phyloP scores from a whole-genome alignment of 345 rosid species.

The Linum trigynum region DNA sequence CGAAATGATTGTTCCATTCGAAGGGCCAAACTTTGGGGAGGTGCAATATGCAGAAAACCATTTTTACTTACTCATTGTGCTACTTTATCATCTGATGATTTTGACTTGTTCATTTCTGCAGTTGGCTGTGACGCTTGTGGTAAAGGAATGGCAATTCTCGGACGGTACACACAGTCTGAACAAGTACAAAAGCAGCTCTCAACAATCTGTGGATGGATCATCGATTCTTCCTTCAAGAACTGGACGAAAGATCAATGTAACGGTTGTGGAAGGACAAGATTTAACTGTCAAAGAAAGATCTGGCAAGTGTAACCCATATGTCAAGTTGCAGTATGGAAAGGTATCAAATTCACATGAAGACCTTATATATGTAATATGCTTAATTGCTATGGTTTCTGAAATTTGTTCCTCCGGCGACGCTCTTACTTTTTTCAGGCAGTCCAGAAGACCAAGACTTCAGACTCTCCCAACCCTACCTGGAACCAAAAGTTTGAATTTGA shows the following conservation, averaged over 20 bases:
- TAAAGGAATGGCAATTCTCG: slow-evolving; percentile 96
- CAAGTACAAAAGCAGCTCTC: slow-evolving; percentile 32
- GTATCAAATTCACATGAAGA: slow-evolving; percentile 12
- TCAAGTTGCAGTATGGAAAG: slow-evolving; percentile 91
- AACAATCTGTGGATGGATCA: slow-evolving; percentile 40
- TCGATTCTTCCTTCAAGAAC: slow-evolving; percentile 49
- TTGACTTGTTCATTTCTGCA: slow-evolving; percentile 15
- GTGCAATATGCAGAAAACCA: slow-evolving; percentile 26
- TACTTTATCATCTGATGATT: too few species aligned
- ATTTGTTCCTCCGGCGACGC: background rate
- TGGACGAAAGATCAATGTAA: slow-evolving; percentile 59
- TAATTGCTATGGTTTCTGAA: background rate
- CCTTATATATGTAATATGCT: background rate
- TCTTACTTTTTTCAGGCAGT: slow-evolving; percentile 30
- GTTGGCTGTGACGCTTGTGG: slow-evolving; percentile 65
- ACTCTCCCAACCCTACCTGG: slow-evolving; percentile 46
- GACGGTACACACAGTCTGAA: slow-evolving; percentile 71
- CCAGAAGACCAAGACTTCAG: slow-evolving; percentile 58
- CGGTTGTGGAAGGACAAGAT: slow-evolving; percentile 59
- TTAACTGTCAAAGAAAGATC: slow-evolving; percentile 46
- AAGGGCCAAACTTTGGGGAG: slow-evolving; percentile 69
- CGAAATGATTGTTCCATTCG: slow-evolving; percentile 87
- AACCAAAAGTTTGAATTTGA: slow-evolving; percentile 75
- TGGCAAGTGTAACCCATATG: slow-evolving; percentile 66
- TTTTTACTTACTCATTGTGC: too few species aligned